phyloP scores from a whole-genome alignment of 768 basidiomycete species.

The Serendipita sp. region DNA sequence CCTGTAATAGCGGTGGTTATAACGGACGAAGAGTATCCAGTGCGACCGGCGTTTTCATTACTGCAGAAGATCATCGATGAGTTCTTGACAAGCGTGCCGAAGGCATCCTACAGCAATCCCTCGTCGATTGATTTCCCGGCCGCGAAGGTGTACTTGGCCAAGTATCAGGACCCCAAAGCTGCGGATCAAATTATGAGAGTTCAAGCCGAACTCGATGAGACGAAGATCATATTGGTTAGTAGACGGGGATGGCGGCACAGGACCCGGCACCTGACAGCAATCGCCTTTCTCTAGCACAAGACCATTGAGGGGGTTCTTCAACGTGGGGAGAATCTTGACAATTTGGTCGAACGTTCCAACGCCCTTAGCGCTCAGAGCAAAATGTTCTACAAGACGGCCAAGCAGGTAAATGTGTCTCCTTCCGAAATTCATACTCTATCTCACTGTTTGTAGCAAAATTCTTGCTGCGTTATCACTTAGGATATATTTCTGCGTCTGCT shows the following conservation, averaged over 20 bases:
- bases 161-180: slow-evolving; percentile 94
- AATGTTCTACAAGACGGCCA: slow-evolving; percentile 99
- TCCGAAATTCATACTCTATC: background rate
- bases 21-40: slow-evolving; percentile 91
- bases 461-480: slow-evolving; percentile 51
- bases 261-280: background rate
- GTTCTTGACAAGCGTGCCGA: slow-evolving; percentile 65
- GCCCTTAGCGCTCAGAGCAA: slow-evolving; percentile 80
- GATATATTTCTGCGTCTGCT: background rate
- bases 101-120: slow-evolving; percentile 49
- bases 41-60: slow-evolving; percentile 90
- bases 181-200: slow-evolving; percentile 98
- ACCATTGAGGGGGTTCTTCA: slow-evolving; percentile 96
- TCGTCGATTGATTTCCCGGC: slow-evolving; percentile 61
- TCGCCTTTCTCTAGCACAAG: slow-evolving; percentile 56
- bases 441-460: slow-evolving; percentile 58
- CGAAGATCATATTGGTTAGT: slow-evolving; percentile 90
- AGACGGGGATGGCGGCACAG: background rate
- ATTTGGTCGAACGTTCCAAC: slow-evolving; percentile 85
- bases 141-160: slow-evolving; percentile 60
- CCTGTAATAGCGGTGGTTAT: slow-evolving; percentile 61
- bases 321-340: slow-evolving; percentile 92
- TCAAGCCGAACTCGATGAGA: slow-evolving; percentile 95
- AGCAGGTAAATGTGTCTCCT: slow-evolving; percentile 53
- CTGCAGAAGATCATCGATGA: slow-evolving; percentile 89